phyloP scores from a whole-genome alignment of 768 basidiomycete species.

The Cantharellus anzutake region DNA sequence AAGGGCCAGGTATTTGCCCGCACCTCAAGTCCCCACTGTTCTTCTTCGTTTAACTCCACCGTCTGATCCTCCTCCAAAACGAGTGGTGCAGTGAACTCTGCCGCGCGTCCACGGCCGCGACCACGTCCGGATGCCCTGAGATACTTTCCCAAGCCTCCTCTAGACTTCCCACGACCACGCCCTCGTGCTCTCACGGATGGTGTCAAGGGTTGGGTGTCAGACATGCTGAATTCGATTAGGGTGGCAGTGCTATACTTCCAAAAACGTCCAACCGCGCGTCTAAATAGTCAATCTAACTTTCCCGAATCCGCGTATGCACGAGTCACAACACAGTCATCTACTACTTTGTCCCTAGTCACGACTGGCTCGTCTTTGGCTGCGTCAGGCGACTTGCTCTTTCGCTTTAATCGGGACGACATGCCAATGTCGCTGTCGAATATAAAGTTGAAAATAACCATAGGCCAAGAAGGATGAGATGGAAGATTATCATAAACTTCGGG shows the following conservation, averaged over 20 bases:
- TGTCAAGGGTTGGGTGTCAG: background rate
- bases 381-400: background rate
- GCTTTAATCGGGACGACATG: slow-evolving; percentile 71
- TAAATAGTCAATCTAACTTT: background rate
- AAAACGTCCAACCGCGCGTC: too few species aligned
- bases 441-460: slow-evolving; percentile 86
- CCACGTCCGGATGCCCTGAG: slow-evolving; percentile 51
- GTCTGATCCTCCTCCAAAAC: slow-evolving; percentile 38
- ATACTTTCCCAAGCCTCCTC: slow-evolving; percentile 57
- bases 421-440: slow-evolving; percentile 81
- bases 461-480: slow-evolving; percentile 82
- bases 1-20: background rate
- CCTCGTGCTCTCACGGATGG: background rate
- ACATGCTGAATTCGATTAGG: too few species aligned
- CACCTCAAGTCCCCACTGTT: slow-evolving; percentile 11
- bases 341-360: background rate
- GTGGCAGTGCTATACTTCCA: too few species aligned
- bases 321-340: background rate
- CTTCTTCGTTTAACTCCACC: slow-evolving; percentile 12
- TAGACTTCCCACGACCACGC: slow-evolving; percentile 34
- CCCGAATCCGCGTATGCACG: background rate
- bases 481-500: slow-evolving; percentile 83
- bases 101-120: slow-evolving; percentile 38
- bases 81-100: slow-evolving; percentile 43
- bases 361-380: background rate